phyloP scores from a whole-genome alignment of 2,329 filamentous ascomycete species.

The Colletotrichum higginsianum region DNA sequence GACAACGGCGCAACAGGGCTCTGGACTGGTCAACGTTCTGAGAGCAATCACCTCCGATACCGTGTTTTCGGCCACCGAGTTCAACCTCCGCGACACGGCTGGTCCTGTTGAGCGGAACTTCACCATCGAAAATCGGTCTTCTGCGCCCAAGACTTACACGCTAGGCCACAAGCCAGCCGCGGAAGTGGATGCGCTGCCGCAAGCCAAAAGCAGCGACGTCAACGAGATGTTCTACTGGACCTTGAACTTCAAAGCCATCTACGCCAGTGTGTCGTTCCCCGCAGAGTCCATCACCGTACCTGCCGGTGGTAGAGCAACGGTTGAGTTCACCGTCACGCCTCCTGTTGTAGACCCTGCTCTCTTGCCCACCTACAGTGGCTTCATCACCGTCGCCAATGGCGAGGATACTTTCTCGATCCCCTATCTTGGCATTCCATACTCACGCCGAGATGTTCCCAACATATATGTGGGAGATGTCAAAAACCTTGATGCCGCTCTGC shows the following conservation, averaged over 20 bases:
- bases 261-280: slow-evolving; percentile 16
- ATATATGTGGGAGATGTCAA: slow-evolving; percentile 22
- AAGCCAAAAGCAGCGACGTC: slow-evolving; percentile 7
- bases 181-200: slow-evolving; percentile 21
- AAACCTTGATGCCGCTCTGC: not conserved
- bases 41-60: slow-evolving; percentile 24
- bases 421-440: slow-evolving; percentile 29
- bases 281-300: slow-evolving; percentile 19
- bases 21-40: slow-evolving; percentile 27
- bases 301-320: slow-evolving; percentile 16
- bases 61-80: slow-evolving; percentile 23
- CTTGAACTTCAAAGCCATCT: slow-evolving; percentile 20
- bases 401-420: slow-evolving; percentile 11
- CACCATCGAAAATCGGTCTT: slow-evolving; percentile 32
- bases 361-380: slow-evolving; percentile 29
- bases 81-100: slow-evolving; percentile 27
- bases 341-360: slow-evolving; percentile 18
- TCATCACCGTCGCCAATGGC: slow-evolving; percentile 25
- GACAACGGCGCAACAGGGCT: slow-evolving; percentile 28
- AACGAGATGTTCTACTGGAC: slow-evolving; percentile 37
- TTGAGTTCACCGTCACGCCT: slow-evolving; percentile 11
- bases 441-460: slow-evolving; percentile 2
- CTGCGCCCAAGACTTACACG: slow-evolving; percentile 23
- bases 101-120: slow-evolving; percentile 13
- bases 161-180: slow-evolving; percentile 28